These are phyloP conservation scores for Moricandia moricandioides DNA, from an alignment of 345 rosid genomes.

Conservation along the genomic window DNA sequence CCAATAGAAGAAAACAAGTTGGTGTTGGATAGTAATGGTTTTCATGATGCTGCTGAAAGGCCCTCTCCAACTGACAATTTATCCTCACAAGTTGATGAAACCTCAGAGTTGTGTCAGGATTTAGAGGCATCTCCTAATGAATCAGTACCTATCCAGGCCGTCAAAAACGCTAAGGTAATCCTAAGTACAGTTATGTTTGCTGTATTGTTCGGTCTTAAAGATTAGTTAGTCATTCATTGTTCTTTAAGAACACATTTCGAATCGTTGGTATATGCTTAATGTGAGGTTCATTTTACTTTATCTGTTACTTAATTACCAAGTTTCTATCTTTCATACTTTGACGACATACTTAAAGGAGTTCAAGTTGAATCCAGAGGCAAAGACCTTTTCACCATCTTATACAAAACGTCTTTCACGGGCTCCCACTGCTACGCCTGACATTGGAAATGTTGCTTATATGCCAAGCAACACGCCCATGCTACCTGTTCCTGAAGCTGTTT, in stretches of 20 bases:
- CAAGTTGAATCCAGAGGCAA: constrained; percentile 88
- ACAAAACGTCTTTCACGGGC: constrained; percentile 45
- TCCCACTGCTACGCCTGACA: constrained; percentile 44
- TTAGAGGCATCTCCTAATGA: constrained; percentile 43
- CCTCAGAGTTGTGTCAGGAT: constrained; percentile 38
- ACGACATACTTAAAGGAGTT: constrained; percentile 49
- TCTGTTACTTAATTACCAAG: neutral
- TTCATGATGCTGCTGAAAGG: constrained; percentile 32
- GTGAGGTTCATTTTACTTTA: neutral
- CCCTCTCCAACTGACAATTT: constrained; percentile 27
- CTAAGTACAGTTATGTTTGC: neutral
- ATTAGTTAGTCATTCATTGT: neutral
- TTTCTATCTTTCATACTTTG: neutral
- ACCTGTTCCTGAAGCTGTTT: constrained; percentile 50
- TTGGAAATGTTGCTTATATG: constrained; percentile 48
- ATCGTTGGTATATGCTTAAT: neutral
- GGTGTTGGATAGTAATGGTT: constrained; percentile 32
- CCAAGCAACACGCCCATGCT: constrained; percentile 50
- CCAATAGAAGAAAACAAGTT: constrained; percentile 40
- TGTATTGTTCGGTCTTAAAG: neutral
- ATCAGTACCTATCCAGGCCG: constrained; percentile 43
- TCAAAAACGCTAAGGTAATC: constrained; percentile 57
- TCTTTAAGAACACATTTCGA: neutral
- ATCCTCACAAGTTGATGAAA: constrained; percentile 36
- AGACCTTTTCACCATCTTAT: constrained; percentile 65